Evolutionary conservation across 2,329 filamentous ascomycete genomes (phyloP), one percentile per base, ranked within the genome.

Genomic region (Aspergillus versicolor): DNA sequence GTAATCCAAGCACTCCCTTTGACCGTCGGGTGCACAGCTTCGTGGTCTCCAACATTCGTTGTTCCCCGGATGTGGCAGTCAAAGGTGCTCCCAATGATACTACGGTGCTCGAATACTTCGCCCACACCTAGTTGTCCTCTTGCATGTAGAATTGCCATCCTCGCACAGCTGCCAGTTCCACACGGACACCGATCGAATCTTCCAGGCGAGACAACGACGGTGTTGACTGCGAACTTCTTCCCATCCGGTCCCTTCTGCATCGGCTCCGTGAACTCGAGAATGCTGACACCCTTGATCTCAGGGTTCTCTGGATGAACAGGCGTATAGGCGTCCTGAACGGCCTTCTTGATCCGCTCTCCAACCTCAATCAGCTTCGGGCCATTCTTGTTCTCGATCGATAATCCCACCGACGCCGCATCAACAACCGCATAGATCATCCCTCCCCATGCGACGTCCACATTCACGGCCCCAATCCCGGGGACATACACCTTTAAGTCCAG

Each of bases 1-100:
- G 75, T 78, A 45, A 81, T 76, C 77, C 78, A 81, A 1, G 72
- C 78, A 27, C 74, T 67, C 0, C 78, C 77, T 37, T 76, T 75
- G 2, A 80, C 65, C 0, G 68, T 73, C 0, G 78, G 74, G 12
- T 76, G 43, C 4, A 80, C 66, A 0, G 77, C 77, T 27, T 73
- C 65, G 38, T 71, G 73, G 0, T 69, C 47, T 0, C 76, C 78
- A 2, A 79, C 69, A 34, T 67, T 76, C 2, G 72, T 70, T 0
- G 67, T 73, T 0, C 71, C 70, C 11, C 63, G 51, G 48, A 80
- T 76, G 13, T 69, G 67, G 30, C 73, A 66, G 2, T 70, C 60
- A 52, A 80, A 80, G 50, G 77, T 70, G 0, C 74, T 77, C 1
- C 71, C 75, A 22, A 77, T 79, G 32, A 80, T 73, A 45, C 77